Evolutionary conservation across 2,329 filamentous ascomycete species (phyloP), one percentile per base, ranked within the genome.

Genomic region (Hyphodiscus sp.): DNA sequence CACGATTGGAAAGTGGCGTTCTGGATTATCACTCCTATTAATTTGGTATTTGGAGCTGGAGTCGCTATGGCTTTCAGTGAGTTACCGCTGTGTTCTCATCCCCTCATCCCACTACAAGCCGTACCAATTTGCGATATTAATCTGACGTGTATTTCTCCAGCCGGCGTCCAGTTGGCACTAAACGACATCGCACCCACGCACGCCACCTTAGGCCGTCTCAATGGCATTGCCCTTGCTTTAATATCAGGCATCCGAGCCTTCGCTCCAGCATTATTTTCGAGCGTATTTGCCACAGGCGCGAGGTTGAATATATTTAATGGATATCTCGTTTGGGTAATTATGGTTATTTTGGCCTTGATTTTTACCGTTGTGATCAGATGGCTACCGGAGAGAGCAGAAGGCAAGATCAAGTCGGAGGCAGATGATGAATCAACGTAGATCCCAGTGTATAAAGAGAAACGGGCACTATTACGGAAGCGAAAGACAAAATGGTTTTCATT

Each of bases 131-230:
- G 8, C 20, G 19, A 30, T 13, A 13, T 16, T n/a, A 11, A 30
- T 11, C 16, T 29, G 44, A 42, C 15, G 20, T 51, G 57, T 51
- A 57, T 42, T 89, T 74, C 77, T 1, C 87, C 86, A 64, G 91
- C 86, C 0, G 83, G 76, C 1, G 77, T 85, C 0, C 87, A 91
- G 72, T 80, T 92, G 9, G 82, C 82, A 0, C 65, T 92, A 30
- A 92, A 92, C 67, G 86, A 91, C 54, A 80, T 87, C 1, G 77
- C 83, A 0, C 89, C 89, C 0, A 81, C 76, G 10, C 77, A 81
- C 1, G 73, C 75, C 43, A 78, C 82, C 0, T 72, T 92, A 10
- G 87, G 85, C 0, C 89, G 82, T 0, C 71, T 94, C 26, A 92
- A 92, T 61, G 84, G 85, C 0, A 61, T 89, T 1, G 78, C 81